Conservation (phyloP, 2,329 filamentous ascomycete genomes). For the Lomentospora prolificans region DNA sequence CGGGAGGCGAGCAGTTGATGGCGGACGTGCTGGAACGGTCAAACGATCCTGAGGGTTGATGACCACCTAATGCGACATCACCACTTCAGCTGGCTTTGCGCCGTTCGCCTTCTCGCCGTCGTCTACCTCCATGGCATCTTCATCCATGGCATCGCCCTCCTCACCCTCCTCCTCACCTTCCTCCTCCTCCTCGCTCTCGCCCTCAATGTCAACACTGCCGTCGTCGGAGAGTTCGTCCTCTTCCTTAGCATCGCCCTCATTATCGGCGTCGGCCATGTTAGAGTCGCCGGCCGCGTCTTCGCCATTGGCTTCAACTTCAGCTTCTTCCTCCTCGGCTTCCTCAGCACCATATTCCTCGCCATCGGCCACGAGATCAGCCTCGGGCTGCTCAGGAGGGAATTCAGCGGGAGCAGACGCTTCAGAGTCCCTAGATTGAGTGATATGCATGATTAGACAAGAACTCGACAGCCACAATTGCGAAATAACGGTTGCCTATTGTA, state of each 20-base stretch:
- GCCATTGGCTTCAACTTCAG: constrained; percentile 39
- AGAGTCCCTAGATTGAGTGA: constrained; percentile 61
- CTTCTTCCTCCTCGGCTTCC: constrained; percentile 67
- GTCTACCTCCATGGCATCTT: constrained; percentile 27
- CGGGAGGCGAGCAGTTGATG: too few relatives aligned
- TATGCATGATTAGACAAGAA: not conserved
- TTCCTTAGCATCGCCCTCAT: constrained; percentile 30
- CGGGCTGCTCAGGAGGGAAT: constrained; percentile 94
- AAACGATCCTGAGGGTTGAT: not conserved
- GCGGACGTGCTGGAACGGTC: too few relatives aligned
- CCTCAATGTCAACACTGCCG: constrained; percentile 70
- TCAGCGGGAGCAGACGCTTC: constrained; percentile 93
- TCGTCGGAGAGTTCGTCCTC: constrained; percentile 63
- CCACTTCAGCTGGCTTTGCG: constrained; percentile 2
- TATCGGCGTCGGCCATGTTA: constrained; percentile 65
- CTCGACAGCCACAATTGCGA: not conserved
- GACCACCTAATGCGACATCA: constrained; percentile 7
- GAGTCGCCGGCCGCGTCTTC: constrained; percentile 52
- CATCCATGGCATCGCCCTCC: constrained; percentile 38
- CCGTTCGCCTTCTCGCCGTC: constrained; percentile 4
- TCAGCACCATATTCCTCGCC: constrained; percentile 88
- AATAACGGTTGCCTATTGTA: not conserved
- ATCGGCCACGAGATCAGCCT: constrained; percentile 78
- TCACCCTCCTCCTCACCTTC: constrained; percentile 50
- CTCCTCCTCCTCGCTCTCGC: constrained; percentile 64